phyloP scores from a whole-genome alignment of 2,329 filamentous ascomycete genomes.

The Eutypella sp. region DNA sequence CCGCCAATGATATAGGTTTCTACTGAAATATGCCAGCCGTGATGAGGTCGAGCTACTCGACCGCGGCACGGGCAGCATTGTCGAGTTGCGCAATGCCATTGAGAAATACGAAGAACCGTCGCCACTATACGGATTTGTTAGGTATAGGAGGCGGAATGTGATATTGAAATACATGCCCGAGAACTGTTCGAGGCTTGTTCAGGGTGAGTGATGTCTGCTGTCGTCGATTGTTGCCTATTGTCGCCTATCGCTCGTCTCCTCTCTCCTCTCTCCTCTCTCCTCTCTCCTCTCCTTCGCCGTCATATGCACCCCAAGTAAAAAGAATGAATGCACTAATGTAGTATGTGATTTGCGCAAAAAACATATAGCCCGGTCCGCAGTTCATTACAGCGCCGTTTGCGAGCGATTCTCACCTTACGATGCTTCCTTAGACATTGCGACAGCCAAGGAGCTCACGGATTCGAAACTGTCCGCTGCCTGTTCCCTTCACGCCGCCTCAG shows the following conservation, averaged over 20 bases:
- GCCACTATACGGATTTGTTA: constrained; percentile 86
- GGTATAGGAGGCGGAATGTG: constrained; percentile 84
- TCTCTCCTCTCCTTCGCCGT: too few relatives aligned
- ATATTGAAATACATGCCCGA: constrained; percentile 91
- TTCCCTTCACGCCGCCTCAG: constrained; percentile 81
- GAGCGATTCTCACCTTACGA: constrained; percentile 81
- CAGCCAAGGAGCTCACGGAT: constrained; percentile 77
- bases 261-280: too few relatives aligned
- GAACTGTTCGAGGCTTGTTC: constrained; percentile 80
- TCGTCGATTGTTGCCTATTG: too few relatives aligned
- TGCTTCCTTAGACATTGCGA: constrained; percentile 71
- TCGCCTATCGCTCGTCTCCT: too few relatives aligned
- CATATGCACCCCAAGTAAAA: too few relatives aligned
- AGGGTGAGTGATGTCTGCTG: constrained; percentile 78
- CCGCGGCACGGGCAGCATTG: constrained; percentile 74
- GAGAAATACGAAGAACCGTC: constrained; percentile 76
- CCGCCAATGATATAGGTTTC: constrained; percentile 69
- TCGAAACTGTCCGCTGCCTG: constrained; percentile 83
- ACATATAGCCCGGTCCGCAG: constrained; percentile 71
- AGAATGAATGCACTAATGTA: constrained; percentile 14
- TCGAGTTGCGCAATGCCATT: constrained; percentile 75
- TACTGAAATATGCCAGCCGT: constrained; percentile 84
- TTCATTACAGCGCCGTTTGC: constrained; percentile 63
- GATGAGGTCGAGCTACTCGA: constrained; percentile 80
- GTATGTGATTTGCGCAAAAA: constrained; percentile 13